Conservation (phyloP, 805 yeast species). For the Phaffomyces thermotolerans region DNA sequence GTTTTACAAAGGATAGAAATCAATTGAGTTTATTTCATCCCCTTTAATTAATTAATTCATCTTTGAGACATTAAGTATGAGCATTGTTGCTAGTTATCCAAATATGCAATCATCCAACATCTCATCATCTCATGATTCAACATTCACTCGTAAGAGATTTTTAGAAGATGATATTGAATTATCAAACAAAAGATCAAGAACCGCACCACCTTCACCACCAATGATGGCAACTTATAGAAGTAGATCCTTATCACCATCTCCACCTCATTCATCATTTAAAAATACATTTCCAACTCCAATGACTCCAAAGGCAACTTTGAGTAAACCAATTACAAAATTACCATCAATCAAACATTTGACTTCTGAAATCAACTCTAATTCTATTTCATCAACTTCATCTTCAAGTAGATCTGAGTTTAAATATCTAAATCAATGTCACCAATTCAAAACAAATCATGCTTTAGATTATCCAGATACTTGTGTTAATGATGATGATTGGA, state of each 20-base stretch:
- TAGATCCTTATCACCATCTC: slow-evolving; percentile 21
- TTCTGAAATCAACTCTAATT: slow-evolving; percentile 1
- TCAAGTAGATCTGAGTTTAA: slow-evolving; percentile 8
- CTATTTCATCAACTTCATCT: neutral
- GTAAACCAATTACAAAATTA: slow-evolving; percentile 22
- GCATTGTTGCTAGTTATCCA: slow-evolving; percentile 2
- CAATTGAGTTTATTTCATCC: neutral
- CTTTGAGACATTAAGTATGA: slow-evolving; percentile 2
- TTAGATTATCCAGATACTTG: slow-evolving; percentile 27
- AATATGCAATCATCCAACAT: slow-evolving; percentile 7
- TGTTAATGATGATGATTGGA: slow-evolving; percentile 37
- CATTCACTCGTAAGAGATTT: slow-evolving; percentile 19
- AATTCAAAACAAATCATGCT: slow-evolving; percentile 13
- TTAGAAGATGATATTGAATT: slow-evolving; percentile 10
- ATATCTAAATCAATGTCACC: slow-evolving; percentile 15
- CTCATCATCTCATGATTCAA: slow-evolving; percentile 7
- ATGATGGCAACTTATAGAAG: slow-evolving; percentile 13
- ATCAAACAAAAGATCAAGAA: slow-evolving; percentile 32
- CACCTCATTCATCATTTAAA: slow-evolving; percentile 6
- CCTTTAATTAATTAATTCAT: neutral
- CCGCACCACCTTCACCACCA: slow-evolving; percentile 42
- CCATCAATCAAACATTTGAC: slow-evolving; percentile 11
- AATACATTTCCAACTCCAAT: slow-evolving; percentile 10
- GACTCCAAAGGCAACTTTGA: slow-evolving; percentile 5
- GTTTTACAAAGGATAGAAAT: neutral